Evolutionary conservation across 2,329 filamentous ascomycete genomes (phyloP), one percentile per base, ranked within the genome.

Genomic region (Xylogone sp.): DNA sequence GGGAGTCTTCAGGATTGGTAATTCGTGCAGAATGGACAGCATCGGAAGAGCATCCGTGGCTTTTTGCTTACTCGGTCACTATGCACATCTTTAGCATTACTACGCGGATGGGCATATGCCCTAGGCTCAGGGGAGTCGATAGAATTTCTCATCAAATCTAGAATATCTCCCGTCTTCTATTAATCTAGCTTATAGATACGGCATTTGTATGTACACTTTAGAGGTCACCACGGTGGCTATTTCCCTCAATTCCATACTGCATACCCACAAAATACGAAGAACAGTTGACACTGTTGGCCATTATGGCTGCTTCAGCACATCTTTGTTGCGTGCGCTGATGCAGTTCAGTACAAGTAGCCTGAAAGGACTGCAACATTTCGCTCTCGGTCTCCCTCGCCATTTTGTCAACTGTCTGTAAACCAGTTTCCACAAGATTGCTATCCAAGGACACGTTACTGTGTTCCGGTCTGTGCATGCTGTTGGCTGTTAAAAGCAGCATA

Each of bases 401-500:
- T 31, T 31, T 31, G 27, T 31, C 27, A 31, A 31, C 13, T 31
- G 27, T 31, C 27, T 31, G 27, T 31, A 31, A 31, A 31, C 27
- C 27, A 31, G 13, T 31, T 31, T 31, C 27, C 13, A 31, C 27
- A 31, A 31, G 27, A 31, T 31, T 13, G 27, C 13, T 31, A 31
- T 31, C 27, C 27, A 31, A 31, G 27, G 27, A 31, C 27, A 31
- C 13, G 27, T 31, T 13, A 31, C 47, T 49, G 49, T 60, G 54
- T 39, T 52, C 39, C 44, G 59, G 53, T 42, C 48, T 53, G 34
- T 56, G 54, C 58, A 62, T 56, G 53, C 43, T 56, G 53, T 62
- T 62, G 44, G 53, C 53, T 29, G 53, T 61, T 50, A 62, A 56
- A 42, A 57, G 48, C 51, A 62, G 22, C 55, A 60, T 54, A 43